phyloP scores from a whole-genome alignment of 495 filamentous ascomycete genomes.

The Aspergillus baeticus region DNA sequence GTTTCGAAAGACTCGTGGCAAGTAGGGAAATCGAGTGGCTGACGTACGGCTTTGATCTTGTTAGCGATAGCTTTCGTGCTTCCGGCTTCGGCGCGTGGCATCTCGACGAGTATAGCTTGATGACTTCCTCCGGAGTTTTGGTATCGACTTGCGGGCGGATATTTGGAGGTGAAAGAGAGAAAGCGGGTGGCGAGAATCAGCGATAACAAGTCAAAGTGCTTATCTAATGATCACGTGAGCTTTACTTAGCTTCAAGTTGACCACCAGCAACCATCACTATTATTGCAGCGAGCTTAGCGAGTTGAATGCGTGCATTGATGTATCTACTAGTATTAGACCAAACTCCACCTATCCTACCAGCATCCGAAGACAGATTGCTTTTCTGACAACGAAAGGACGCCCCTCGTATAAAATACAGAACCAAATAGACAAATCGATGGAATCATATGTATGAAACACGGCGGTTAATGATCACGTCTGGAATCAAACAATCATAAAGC shows the following conservation, averaged over 20 bases:
- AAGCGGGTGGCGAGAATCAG: not conserved
- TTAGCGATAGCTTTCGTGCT: constrained; percentile 83
- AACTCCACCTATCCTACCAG: constrained; percentile 30
- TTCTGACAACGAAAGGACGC: constrained; percentile 20
- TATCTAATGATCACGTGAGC: constrained; percentile 12
- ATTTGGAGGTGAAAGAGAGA: not conserved
- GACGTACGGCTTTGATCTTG: constrained; percentile 64
- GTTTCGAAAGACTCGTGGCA: not conserved
- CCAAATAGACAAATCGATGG: constrained; percentile 15
- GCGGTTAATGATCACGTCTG: not conserved
- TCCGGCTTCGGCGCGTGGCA: constrained; percentile 91
- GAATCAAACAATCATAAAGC: constrained; percentile 1
- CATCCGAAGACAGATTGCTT: constrained; percentile 18
- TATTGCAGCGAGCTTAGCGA: not conserved
- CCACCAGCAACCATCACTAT: too few species aligned
- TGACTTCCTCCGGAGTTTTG: not conserved
- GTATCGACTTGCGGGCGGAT: not conserved
- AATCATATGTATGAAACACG: not conserved
- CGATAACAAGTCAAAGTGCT: constrained; percentile 1
- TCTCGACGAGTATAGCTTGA: constrained; percentile 41
- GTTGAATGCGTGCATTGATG: constrained; percentile 6
- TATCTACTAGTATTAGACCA: constrained; percentile 15
- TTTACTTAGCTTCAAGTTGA: too few species aligned
- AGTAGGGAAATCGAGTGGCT: not conserved
- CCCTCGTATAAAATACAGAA: constrained; percentile 27